A percentile compares a stretch with the other conserved stretches of the same genome.
Evolutionary conservation across 1,284 basidiomycete species (phyloP).

Genomic region (Malassezia obtusa): DNA sequence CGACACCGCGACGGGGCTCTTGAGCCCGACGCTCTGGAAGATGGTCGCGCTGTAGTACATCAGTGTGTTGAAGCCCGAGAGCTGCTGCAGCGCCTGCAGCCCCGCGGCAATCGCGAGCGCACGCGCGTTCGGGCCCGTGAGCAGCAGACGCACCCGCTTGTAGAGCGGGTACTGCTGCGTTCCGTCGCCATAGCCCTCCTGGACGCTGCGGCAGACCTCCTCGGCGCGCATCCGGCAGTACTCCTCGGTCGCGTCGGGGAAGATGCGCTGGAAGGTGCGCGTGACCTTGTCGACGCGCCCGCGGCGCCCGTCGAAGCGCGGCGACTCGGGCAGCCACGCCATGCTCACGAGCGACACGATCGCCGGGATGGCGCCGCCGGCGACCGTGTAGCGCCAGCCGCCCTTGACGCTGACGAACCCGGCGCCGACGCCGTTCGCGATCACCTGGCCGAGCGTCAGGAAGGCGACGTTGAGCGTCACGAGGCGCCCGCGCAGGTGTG

Average conservation of each 20-base stretch:
- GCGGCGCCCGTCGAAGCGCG: constrained; percentile 41
- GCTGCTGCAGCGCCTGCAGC: constrained; percentile 38
- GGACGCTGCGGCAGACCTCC: constrained; percentile 36
- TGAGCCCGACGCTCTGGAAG: constrained; percentile 46
- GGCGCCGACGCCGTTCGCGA: constrained; percentile 42
- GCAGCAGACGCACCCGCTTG: constrained; percentile 5
- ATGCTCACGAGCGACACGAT: constrained; percentile 35
- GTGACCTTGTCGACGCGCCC: constrained; percentile 36
- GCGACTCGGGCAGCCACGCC: constrained; percentile 46
- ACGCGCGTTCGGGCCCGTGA: constrained; percentile 12
- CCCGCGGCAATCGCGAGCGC: constrained; percentile 22
- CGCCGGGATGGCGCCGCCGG: constrained; percentile 45
- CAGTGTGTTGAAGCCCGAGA: constrained; percentile 50
- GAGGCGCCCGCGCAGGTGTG: constrained; percentile 47
- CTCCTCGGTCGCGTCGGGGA: constrained; percentile 30
- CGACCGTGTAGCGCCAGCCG: constrained; percentile 49
- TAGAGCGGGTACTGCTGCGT: background rate
- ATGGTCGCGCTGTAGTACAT: constrained; percentile 49
- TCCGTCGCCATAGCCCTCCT: background rate
- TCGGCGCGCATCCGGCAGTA: constrained; percentile 45
- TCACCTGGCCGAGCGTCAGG: constrained; percentile 49
- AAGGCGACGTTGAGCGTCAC: constrained; percentile 47
- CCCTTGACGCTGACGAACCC: constrained; percentile 21
- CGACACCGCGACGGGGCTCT: constrained; percentile 42
- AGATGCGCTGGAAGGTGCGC: constrained; percentile 33